Evolutionary conservation across 495 filamentous ascomycete genomes (phyloP).

Genomic region (Aspergillus steynii): DNA sequence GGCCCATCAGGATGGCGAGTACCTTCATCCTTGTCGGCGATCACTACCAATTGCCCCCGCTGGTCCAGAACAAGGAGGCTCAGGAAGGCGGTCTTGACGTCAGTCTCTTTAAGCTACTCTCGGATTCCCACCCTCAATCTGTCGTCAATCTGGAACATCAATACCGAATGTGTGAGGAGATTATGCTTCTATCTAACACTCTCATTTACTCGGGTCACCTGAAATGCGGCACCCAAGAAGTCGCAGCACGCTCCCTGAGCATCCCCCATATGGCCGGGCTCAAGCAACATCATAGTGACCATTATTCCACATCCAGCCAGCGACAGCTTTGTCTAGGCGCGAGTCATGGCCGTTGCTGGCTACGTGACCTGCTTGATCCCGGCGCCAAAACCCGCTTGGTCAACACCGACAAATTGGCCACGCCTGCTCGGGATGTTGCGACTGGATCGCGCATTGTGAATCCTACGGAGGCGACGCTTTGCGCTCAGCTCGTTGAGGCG

Average conservation of each 20-base stretch:
- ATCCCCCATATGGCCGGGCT: constrained; percentile 62
- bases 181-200: constrained; percentile 90
- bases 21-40: constrained; percentile 95
- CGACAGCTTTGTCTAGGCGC: constrained; percentile 54
- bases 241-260: constrained; percentile 63
- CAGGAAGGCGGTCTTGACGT: constrained; percentile 84
- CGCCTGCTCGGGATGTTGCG: constrained; percentile 63
- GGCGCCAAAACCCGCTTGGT: constrained; percentile 74
- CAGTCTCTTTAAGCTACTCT: constrained; percentile 90
- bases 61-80: constrained; percentile 90
- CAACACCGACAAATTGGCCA: constrained; percentile 77
- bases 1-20: constrained; percentile 89
- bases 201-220: constrained; percentile 88
- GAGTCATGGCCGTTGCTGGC: constrained; percentile 65
- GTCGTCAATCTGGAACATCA: constrained; percentile 92
- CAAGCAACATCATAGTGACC: constrained; percentile 50
- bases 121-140: constrained; percentile 79
- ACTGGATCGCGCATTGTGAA: constrained; percentile 87
- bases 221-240: constrained; percentile 79
- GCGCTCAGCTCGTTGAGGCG: constrained; percentile 73
- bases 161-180: constrained; percentile 96
- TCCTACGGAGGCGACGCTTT: constrained; percentile 71
- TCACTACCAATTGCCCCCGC: constrained; percentile 90
- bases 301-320: constrained; percentile 30
- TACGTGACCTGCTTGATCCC: constrained; percentile 73